phyloP scores from a whole-genome alignment of 2,329 filamentous ascomycete genomes.

The Aspergillus pseudoglaucus region DNA sequence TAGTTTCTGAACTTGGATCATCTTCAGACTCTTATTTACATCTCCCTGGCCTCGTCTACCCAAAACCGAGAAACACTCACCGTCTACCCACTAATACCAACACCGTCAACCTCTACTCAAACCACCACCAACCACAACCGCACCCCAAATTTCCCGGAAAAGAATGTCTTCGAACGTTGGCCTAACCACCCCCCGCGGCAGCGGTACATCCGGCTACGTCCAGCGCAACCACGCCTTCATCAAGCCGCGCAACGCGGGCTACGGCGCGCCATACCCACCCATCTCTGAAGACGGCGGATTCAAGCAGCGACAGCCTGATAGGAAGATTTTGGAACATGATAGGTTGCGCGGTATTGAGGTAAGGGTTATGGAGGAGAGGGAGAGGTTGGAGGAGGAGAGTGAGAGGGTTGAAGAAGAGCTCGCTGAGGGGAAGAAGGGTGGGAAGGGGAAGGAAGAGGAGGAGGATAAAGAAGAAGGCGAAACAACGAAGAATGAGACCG shows the following conservation, averaged over 20 bases:
- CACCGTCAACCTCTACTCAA: not conserved
- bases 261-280: conserved; percentile 64
- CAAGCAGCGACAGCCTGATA: conserved; percentile 79
- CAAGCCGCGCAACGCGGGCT: conserved; percentile 64
- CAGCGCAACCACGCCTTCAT: conserved; percentile 91
- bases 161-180: conserved; percentile 89
- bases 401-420: conserved; percentile 65
- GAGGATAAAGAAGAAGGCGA: conserved; percentile 7
- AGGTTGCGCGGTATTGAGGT: conserved; percentile 86
- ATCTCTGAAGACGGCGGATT: conserved; percentile 33
- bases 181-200: conserved; percentile 86
- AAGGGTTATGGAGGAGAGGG: conserved; percentile 82
- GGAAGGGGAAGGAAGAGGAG: conserved; percentile 49
- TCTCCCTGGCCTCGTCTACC: too few relatives aligned
- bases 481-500: conserved; percentile 2
- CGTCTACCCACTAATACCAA: not conserved
- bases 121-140: not conserved
- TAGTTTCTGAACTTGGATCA: too few relatives aligned
- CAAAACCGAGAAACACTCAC: not conserved
- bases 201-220: conserved; percentile 94
- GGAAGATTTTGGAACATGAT: conserved; percentile 90
- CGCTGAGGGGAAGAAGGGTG: conserved; percentile 58
- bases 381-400: conserved; percentile 80
- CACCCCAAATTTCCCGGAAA: not conserved
- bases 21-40: too few relatives aligned